Conservation (phyloP, 2,329 filamentous ascomycete genomes). For the Diaporthe sp. region DNA sequence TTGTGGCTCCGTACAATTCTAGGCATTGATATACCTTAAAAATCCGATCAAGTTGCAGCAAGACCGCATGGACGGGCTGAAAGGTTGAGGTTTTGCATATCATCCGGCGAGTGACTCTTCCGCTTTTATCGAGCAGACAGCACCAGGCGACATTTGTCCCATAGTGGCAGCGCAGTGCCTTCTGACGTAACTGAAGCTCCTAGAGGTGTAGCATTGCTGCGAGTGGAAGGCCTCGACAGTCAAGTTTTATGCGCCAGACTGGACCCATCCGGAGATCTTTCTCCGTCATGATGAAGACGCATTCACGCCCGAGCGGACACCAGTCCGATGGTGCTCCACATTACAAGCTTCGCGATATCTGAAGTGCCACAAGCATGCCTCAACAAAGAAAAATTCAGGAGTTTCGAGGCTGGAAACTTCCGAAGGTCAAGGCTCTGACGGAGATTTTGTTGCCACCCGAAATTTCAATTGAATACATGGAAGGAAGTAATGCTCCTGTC, state of each 20-base stretch:
- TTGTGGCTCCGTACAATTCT: not conserved
- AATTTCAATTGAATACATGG: not conserved
- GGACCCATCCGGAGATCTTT: constrained; percentile 26
- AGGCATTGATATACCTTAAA: not conserved
- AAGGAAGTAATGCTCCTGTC: not conserved
- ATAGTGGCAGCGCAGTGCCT: not conserved
- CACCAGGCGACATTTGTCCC: not conserved
- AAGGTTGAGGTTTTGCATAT: not conserved
- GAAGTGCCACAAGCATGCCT: not conserved
- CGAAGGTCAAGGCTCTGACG: not conserved
- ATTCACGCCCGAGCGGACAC: not conserved
- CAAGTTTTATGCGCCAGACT: not conserved
- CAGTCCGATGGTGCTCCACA: constrained; percentile 11
- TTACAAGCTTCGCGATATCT: constrained; percentile 23
- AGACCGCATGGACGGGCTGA: too few species aligned
- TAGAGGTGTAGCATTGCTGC: not conserved
- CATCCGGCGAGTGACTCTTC: not conserved
- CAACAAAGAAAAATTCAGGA: not conserved
- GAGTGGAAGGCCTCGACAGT: not conserved
- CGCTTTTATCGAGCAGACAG: not conserved
- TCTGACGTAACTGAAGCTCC: constrained; percentile 25
- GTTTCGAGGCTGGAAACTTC: not conserved
- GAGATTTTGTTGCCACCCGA: not conserved
- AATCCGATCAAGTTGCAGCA: not conserved
- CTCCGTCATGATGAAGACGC: constrained; percentile 6